Evolutionary conservation across 495 filamentous ascomycete species (phyloP), one percentile per base, ranked within the genome.

Genomic region (Aspergillus funiculosus): DNA sequence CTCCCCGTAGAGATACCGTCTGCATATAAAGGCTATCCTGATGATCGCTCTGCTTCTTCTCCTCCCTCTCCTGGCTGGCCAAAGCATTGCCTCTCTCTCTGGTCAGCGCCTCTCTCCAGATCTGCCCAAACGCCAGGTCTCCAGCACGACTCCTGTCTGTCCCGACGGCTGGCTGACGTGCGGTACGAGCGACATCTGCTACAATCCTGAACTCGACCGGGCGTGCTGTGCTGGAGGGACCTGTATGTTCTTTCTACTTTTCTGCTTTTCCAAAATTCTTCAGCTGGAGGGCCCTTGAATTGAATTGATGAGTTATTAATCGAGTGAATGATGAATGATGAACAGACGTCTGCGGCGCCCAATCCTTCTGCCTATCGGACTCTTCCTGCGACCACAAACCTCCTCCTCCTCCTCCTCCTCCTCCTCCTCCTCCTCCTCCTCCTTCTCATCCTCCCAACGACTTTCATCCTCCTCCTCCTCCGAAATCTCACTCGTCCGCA

Each of bases 211-310:
- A 4, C 38, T 38, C 14, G 51, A 46, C 7, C 25, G 46, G 19
- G 46, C 46, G 9, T 54, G 51, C 17, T 54, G 51, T 29, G 40
- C 51, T 2, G 40, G 41, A 15, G 51, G 51, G 13, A 54, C 51
- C 3, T 50, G 51, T 53, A 41, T 14, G 46, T 31, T 34, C 22
- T 25, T 28, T 11, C 15, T 18, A 25, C 37, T 31, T 11, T 43
- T 37, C 24, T 21, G 9, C 15, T 38, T 20, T 35, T 22, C 4
- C 14, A 6, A 6, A n/a, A n/a, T n/a, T n/a, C n/a, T n/a, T n/a
- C n/a, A n/a, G 5, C 4, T 9, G 1, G 15, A 19, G 32, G 17
- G 6, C 18, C 18, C 32, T 1, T 14, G 32, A 10, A 36, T 6
- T 36, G 7, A 36, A 36, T 30, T 19, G 35, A 8, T 17, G 18